These are phyloP conservation scores for Bjerkandera adusta DNA, from an alignment of 1,284 basidiomycete species.

Conservation along the genomic window DNA sequence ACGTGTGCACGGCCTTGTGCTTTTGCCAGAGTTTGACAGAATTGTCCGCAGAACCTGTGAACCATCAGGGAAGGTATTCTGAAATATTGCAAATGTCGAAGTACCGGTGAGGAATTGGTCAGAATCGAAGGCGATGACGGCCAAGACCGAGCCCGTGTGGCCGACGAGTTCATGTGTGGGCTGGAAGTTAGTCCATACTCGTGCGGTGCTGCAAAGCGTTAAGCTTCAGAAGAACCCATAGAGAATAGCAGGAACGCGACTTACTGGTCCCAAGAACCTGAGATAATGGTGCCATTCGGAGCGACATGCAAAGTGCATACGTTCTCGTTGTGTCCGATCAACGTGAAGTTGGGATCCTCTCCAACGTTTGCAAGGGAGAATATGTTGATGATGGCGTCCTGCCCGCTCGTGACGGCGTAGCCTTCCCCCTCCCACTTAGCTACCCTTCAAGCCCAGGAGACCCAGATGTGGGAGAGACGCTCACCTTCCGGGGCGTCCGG, in stretches of 20 bases:
- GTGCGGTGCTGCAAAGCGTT: constrained; percentile 70
- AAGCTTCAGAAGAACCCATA: constrained; percentile 1
- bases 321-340: constrained; percentile 89
- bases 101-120: constrained; percentile 82
- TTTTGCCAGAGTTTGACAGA: constrained; percentile 88
- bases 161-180: constrained; percentile 77
- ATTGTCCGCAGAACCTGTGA: constrained; percentile 89
- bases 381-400: constrained; percentile 82
- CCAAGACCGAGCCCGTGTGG: constrained; percentile 94
- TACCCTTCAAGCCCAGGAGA: constrained; percentile 7
- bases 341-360: constrained; percentile 74
- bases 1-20: constrained; percentile 73
- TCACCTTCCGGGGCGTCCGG: constrained; percentile 68
- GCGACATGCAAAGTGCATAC: constrained; percentile 84
- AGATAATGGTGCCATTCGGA: constrained; percentile 73
- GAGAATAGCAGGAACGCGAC: constrained; percentile 27
- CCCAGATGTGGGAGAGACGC: constrained; percentile 15
- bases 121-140: constrained; percentile 81
- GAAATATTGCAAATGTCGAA: constrained; percentile 9
- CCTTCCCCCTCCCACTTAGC: constrained; percentile 45
- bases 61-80: constrained; percentile 5
- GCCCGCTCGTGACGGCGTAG: constrained; percentile 81
- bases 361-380: constrained; percentile 59
- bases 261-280: constrained; percentile 97
- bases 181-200: constrained; percentile 88